phyloP scores from a whole-genome alignment of 179 eudicot species.

The Beta corolliflora region DNA sequence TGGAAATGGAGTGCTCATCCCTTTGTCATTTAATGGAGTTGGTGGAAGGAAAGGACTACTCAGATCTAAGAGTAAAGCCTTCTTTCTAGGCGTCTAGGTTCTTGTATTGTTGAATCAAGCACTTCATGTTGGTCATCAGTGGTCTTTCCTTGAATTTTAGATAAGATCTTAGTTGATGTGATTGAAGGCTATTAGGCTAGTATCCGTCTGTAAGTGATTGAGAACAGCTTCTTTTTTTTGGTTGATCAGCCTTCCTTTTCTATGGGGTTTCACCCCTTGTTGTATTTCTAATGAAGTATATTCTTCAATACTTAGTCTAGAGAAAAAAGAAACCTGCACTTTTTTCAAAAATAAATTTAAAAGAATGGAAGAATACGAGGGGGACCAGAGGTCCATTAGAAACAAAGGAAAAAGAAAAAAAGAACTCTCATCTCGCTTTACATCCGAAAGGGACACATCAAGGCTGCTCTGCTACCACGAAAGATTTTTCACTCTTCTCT shows the following conservation, averaged over 20 bases:
- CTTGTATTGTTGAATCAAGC: neutral
- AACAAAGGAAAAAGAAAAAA: neutral
- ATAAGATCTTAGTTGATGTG: neutral
- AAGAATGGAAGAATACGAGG: neutral
- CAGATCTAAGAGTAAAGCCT: neutral
- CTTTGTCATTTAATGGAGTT: neutral
- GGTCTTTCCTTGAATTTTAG: neutral
- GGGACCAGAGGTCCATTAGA: neutral
- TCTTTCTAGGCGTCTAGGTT: neutral
- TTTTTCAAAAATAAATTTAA: neutral
- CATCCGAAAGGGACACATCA: neutral
- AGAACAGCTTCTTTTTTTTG: neutral
- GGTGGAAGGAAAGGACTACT: neutral
- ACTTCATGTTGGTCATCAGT: neutral
- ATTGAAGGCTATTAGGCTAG: neutral
- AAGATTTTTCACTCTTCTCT: neutral
- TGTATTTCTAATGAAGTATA: neutral
- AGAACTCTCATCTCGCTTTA: neutral
- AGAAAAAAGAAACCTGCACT: neutral
- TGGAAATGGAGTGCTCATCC: neutral
- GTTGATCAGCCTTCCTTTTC: neutral
- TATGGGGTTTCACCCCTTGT: neutral
- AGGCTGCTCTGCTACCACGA: neutral
- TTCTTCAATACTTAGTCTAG: neutral
- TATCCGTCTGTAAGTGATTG: neutral